Percentiles rank a stretch among this genome's conserved stretches.
Conservation (phyloP, 768 basidiomycete species). For the Neoboletus magnificus region DNA sequence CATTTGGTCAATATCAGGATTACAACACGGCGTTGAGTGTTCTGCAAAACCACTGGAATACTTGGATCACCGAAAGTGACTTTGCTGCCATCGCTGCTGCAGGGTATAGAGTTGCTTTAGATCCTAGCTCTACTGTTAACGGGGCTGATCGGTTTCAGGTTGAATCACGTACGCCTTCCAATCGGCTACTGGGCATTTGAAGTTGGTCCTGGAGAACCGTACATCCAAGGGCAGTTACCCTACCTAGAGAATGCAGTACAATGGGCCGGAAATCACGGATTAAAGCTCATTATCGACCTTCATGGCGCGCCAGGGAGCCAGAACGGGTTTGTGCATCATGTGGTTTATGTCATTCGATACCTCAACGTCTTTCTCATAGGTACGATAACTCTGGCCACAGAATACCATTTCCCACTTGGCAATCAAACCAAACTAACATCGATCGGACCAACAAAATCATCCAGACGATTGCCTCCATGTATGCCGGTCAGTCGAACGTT, state of each 20-base stretch:
- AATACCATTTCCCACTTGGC: conserved; percentile 62
- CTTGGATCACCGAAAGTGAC: conserved; percentile 82
- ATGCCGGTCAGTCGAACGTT: conserved; percentile 46
- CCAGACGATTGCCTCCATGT: conserved; percentile 58
- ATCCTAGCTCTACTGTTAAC: not conserved
- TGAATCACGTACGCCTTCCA: conserved; percentile 81
- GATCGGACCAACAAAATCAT: conserved; percentile 66
- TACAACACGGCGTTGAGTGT: conserved; percentile 43
- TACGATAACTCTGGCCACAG: conserved; percentile 81
- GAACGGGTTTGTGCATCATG: conserved; percentile 53
- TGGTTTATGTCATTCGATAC: not conserved
- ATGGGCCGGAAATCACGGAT: conserved; percentile 66
- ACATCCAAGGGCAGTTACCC: conserved; percentile 69
- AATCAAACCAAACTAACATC: conserved; percentile 61
- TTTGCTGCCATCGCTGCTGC: conserved; percentile 72
- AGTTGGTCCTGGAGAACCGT: conserved; percentile 73
- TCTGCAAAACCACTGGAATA: conserved; percentile 71
- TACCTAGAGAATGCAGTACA: conserved; percentile 63
- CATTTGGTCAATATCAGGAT: conserved; percentile 65
- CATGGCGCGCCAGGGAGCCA: conserved; percentile 82
- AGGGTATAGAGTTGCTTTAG: conserved; percentile 43
- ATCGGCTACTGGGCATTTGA: conserved; percentile 93
- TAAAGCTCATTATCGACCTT: conserved; percentile 83
- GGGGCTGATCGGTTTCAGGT: conserved; percentile 35
- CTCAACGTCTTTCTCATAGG: conserved; percentile 34